Evolutionary conservation across 352 stramenopile genomes (phyloP).

Genomic region (Globisporangium perplexum): DNA sequence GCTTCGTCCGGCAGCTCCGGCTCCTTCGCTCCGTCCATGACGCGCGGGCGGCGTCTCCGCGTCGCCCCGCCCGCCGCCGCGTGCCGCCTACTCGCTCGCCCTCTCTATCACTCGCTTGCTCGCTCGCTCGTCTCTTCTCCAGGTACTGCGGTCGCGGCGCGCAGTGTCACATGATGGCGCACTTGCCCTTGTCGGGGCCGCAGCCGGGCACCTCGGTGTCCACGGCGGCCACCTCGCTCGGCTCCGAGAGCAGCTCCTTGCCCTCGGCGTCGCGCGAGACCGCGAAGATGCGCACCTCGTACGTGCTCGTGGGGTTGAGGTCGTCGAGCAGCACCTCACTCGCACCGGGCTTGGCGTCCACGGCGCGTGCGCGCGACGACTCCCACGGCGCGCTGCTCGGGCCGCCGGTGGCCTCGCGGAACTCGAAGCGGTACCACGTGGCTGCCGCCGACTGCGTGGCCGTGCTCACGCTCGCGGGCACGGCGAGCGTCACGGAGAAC

Average conservation of each 20-base stretch:
- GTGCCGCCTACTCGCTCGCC: too few relatives aligned
- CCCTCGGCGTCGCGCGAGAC: slow-evolving; percentile 31
- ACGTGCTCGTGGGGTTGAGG: slow-evolving; percentile 84
- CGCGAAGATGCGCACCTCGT: slow-evolving; percentile 79
- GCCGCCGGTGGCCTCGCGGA: slow-evolving; percentile 47
- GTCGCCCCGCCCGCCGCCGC: too few relatives aligned
- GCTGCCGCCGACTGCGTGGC: slow-evolving; percentile 8
- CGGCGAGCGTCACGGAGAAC: slow-evolving; percentile 75
- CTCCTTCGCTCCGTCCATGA: too few relatives aligned
- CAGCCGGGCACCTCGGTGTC: slow-evolving; percentile 85
- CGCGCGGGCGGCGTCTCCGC: too few relatives aligned
- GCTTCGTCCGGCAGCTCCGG: too few relatives aligned
- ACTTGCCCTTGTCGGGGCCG: slow-evolving; percentile 34
- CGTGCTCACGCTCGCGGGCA: slow-evolving; percentile 20
- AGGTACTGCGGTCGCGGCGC: too few relatives aligned
- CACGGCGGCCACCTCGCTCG: slow-evolving; percentile 75
- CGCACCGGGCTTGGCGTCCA: slow-evolving; percentile 38
- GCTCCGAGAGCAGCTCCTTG: slow-evolving; percentile 36
- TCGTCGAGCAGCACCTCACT: slow-evolving; percentile 70
- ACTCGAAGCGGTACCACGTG: slow-evolving; percentile 64
- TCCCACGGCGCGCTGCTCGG: slow-evolving; percentile 19
- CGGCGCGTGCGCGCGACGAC: slow-evolving; percentile 7
- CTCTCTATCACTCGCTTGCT: background rate
- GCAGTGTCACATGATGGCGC: slow-evolving; percentile 15
- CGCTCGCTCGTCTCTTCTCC: too few relatives aligned